Evolutionary conservation across 2,329 filamentous ascomycete species (phyloP).

Genomic region (Fusarium buharicum): DNA sequence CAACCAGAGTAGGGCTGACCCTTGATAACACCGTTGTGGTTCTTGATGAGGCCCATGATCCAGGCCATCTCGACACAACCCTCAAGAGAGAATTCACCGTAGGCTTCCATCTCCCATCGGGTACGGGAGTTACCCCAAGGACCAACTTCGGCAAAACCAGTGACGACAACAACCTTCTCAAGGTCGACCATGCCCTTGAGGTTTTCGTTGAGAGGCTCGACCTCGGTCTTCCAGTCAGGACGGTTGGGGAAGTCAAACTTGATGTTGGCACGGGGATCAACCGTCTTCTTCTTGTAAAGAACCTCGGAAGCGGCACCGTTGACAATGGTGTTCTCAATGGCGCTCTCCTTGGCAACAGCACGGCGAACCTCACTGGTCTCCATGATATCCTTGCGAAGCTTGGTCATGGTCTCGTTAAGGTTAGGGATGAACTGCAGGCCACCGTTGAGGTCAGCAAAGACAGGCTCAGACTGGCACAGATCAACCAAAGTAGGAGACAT

Average conservation of each 20-base stretch:
- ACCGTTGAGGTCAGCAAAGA: conserved; percentile 97
- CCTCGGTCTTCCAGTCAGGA: conserved; percentile 90
- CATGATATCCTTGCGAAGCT: conserved; percentile 91
- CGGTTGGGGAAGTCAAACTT: conserved; percentile 95
- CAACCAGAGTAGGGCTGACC: conserved; percentile 96
- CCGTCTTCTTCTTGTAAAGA: conserved; percentile 92
- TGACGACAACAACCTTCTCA: conserved; percentile 97
- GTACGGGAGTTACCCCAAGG: conserved; percentile 99
- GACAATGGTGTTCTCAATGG: conserved; percentile 96
- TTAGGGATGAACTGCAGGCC: conserved; percentile 97
- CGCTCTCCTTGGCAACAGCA: conserved; percentile 93
- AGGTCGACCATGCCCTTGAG: conserved; percentile 99
- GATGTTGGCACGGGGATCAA: conserved; percentile 95
- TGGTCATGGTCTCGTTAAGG: conserved; percentile 92
- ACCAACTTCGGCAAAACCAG: conserved; percentile 94
- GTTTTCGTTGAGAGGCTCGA: conserved; percentile 86
- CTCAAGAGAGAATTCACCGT: conserved; percentile 95
- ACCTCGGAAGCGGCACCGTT: conserved; percentile 93
- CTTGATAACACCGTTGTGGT: conserved; percentile 96
- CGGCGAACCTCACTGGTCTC: conserved; percentile 93
- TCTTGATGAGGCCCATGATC: conserved; percentile 99
- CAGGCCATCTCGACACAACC: conserved; percentile 99
- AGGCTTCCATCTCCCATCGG: conserved; percentile 99
- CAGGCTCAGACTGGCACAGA: conserved; percentile 92
- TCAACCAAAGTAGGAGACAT: conserved; percentile 96